These are phyloP conservation scores for Leishmania tarentolae DNA, from an alignment of 208 protist genomes.

Conservation along the genomic window DNA sequence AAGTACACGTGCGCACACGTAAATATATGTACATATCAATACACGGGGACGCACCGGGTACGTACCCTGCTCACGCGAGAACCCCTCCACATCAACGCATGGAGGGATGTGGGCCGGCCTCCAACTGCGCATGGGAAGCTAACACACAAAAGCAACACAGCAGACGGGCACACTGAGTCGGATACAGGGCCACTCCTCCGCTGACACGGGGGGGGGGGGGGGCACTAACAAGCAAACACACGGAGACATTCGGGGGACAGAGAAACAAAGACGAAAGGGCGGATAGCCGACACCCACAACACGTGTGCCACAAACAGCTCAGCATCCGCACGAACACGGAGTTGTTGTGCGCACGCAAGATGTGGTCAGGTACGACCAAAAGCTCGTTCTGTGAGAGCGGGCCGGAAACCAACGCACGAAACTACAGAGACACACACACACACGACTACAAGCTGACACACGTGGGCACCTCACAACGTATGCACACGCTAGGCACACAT, in stretches of 20 bases:
- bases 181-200: not conserved
- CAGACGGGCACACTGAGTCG: not conserved
- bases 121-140: not conserved
- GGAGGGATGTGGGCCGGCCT: not conserved
- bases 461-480: not conserved
- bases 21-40: no score
- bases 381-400: no score
- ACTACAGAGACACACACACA: not conserved
- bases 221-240: no score
- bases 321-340: not conserved
- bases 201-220: no score
- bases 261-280: not conserved
- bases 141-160: not conserved
- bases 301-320: not conserved
- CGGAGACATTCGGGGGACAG: not conserved
- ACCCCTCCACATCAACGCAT: not conserved
- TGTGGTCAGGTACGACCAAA: not conserved
- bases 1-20: not conserved
- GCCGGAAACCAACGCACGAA: no score
- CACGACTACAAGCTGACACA: not conserved
- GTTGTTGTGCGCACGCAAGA: not conserved
- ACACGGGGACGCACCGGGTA: no score
- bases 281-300: not conserved
- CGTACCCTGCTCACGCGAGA: not conserved
- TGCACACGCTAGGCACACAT: not conserved